Conservation (phyloP, 2,329 filamentous ascomycete species). For the Fusarium sp. region DNA sequence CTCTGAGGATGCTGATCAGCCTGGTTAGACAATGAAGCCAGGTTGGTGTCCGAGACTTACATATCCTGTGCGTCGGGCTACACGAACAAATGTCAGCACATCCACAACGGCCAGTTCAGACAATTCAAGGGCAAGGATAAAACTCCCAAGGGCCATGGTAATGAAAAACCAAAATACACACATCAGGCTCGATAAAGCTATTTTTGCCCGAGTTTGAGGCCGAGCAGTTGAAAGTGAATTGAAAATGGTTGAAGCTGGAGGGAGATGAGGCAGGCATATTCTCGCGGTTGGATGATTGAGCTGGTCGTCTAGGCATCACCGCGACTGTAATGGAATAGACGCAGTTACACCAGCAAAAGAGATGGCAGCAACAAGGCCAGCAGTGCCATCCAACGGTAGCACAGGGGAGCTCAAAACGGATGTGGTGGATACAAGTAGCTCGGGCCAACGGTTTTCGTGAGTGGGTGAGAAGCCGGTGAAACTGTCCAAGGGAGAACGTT, state of each 20-base stretch:
- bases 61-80: slow-evolving; percentile 39
- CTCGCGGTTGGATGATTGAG: slow-evolving; percentile 18
- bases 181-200: slow-evolving; percentile 50
- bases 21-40: background rate
- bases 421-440: slow-evolving; percentile 10
- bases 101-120: background rate
- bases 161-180: slow-evolving; percentile 31
- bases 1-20: slow-evolving; percentile 35
- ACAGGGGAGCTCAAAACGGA: slow-evolving; percentile 4
- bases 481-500: slow-evolving; percentile 20
- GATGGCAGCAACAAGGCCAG: background rate
- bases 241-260: slow-evolving; percentile 39
- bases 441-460: slow-evolving; percentile 4
- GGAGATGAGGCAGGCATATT: slow-evolving; percentile 29
- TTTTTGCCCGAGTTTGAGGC: slow-evolving; percentile 42
- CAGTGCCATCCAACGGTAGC: slow-evolving; percentile 1
- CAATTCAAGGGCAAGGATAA: background rate
- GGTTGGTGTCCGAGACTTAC: slow-evolving; percentile 30
- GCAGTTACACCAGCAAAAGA: background rate
- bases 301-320: slow-evolving; percentile 31
- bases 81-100: slow-evolving; percentile 34
- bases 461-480: slow-evolving; percentile 21
- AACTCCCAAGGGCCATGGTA: background rate
- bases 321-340: slow-evolving; percentile 9
- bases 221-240: slow-evolving; percentile 51